Conservation (phyloP, 768 basidiomycete species). For the Phanerochaete carnosa region DNA sequence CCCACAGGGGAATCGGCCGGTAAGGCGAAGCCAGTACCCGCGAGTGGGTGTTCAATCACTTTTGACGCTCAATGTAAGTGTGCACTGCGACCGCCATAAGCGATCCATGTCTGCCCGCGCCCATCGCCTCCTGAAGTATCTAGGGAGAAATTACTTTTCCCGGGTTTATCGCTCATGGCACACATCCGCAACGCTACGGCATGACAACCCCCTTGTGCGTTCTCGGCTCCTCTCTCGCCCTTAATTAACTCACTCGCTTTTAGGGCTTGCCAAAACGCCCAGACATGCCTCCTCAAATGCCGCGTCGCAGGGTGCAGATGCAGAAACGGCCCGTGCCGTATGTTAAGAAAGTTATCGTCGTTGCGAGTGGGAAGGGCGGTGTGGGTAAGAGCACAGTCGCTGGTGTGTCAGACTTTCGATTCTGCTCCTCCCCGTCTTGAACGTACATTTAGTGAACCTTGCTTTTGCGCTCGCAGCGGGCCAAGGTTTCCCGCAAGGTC, state of each 20-base stretch:
- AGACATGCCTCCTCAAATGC: conserved; percentile 49
- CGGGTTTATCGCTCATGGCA: no score
- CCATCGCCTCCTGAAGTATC: no score
- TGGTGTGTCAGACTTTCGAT: conserved; percentile 41
- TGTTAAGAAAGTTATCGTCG: conserved; percentile 77
- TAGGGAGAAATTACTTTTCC: no score
- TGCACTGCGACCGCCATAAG: no score
- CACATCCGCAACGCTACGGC: conserved; percentile 14
- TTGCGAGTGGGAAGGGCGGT: conserved; percentile 93
- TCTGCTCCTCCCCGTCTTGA: background rate
- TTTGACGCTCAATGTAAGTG: no score
- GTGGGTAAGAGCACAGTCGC: conserved; percentile 95
- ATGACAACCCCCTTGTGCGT: conserved; percentile 58
- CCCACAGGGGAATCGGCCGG: no score
- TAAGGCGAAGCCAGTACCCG: no score
- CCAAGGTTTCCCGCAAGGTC: conserved; percentile 4
- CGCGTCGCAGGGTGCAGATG: conserved; percentile 51
- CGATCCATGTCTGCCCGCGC: no score
- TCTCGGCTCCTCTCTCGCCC: background rate
- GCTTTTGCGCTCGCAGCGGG: conserved; percentile 67
- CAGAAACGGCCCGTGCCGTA: conserved; percentile 59
- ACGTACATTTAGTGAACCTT: conserved; percentile 58
- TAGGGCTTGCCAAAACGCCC: conserved; percentile 28
- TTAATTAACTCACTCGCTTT: conserved; percentile 3
- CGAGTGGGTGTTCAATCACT: no score